These are phyloP conservation scores for Fermentozyma sake DNA, from an alignment of 1,139 yeast species.

Conservation along the genomic window DNA sequence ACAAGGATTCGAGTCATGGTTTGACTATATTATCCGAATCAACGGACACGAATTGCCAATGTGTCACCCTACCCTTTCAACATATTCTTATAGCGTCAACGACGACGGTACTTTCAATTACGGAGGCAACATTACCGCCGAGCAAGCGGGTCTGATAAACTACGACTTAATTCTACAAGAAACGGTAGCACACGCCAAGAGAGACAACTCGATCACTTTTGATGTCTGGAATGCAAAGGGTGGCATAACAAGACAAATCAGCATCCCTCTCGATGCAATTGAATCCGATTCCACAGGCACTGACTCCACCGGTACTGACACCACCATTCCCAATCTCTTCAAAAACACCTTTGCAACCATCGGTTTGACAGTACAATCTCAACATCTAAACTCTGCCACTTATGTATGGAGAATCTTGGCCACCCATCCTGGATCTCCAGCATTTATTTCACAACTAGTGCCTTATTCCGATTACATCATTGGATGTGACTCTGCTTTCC, in stretches of 20 bases:
- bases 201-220: conserved; percentile 41
- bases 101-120: conserved; percentile 43
- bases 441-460: conserved; percentile 74
- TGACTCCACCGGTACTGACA: too few relatives aligned
- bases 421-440: conserved; percentile 78
- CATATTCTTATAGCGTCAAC: conserved; percentile 30
- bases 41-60: conserved; percentile 72
- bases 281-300: conserved; percentile 8
- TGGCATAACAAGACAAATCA: conserved; percentile 54
- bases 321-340: conserved; percentile 12
- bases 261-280: conserved; percentile 36
- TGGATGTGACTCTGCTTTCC: conserved; percentile 65
- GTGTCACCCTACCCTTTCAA: conserved; percentile 30
- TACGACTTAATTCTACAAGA: conserved; percentile 33
- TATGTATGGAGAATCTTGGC: conserved; percentile 85
- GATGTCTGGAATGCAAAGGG: conserved; percentile 92
- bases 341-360: conserved; percentile 29
- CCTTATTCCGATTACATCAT: conserved; percentile 87
- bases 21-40: conserved; percentile 76
- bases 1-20: conserved; percentile 67
- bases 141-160: conserved; percentile 36
- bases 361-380: conserved; percentile 72
- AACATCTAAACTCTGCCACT: conserved; percentile 71
- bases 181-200: conserved; percentile 29
- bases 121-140: conserved; percentile 31